Conservation (phyloP, 169 alveolate species). For the Theileria equi region DNA sequence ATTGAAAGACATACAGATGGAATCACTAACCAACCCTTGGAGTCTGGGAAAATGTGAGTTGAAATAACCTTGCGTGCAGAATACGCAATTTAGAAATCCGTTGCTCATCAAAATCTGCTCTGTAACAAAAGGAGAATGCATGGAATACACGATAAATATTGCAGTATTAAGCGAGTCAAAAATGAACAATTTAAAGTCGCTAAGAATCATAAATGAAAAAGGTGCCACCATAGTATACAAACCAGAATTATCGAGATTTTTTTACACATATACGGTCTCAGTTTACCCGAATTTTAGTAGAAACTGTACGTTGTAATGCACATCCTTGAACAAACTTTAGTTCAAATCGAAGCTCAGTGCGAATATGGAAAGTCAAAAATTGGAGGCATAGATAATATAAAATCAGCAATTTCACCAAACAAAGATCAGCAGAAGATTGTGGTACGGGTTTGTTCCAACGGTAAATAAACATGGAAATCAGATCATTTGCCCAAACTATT, state of each 20-base stretch:
- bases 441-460: not conserved
- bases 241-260: slow-evolving; percentile 28
- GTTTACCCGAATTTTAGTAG: slow-evolving; percentile 2
- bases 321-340: not conserved
- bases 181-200: slow-evolving; percentile 12
- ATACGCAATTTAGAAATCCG: no score
- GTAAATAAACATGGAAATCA: not conserved
- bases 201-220: slow-evolving; percentile 1
- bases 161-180: slow-evolving; percentile 9
- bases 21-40: not conserved
- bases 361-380: slow-evolving; percentile 17
- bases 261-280: not conserved
- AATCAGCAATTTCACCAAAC: slow-evolving; percentile 3
- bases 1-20: slow-evolving; percentile 16
- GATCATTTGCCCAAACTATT: not conserved
- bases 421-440: not conserved
- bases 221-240: not conserved
- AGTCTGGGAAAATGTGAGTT: slow-evolving; percentile 48
- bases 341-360: slow-evolving; percentile 42
- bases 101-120: no score
- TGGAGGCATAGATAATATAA: not conserved
- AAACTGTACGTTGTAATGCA: not conserved
- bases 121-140: not conserved
- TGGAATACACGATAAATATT: slow-evolving; percentile 11
- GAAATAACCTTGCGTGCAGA: no score